Evolutionary conservation across 805 yeast genomes (phyloP).

Genomic region (Myxozyma geophila): DNA sequence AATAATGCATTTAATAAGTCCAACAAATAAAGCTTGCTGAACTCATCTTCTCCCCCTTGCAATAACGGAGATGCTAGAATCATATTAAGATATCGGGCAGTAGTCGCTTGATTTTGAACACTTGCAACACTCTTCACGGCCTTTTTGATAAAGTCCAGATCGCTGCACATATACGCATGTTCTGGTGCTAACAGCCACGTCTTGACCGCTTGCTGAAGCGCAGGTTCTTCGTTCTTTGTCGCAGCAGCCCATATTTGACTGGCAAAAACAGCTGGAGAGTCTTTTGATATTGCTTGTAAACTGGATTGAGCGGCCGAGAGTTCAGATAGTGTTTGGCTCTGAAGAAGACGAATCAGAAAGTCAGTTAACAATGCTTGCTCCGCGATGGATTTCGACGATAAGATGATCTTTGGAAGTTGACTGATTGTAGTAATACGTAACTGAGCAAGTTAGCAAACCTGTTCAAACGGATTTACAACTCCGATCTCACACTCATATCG

Average conservation of each 20-base stretch:
- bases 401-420: constrained; percentile 22
- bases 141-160: constrained; percentile 9
- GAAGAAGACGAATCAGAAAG: constrained; percentile 27
- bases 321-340: constrained; percentile 24
- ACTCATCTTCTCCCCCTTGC: constrained; percentile 10
- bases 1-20: constrained; percentile 26
- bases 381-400: neutral
- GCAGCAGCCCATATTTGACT: constrained; percentile 27
- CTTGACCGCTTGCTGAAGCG: constrained; percentile 19
- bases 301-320: constrained; percentile 15
- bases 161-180: neutral
- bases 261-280: constrained; percentile 20
- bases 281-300: constrained; percentile 8
- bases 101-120: neutral
- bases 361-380: constrained; percentile 22
- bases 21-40: constrained; percentile 2
- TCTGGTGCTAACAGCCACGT: constrained; percentile 17
- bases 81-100: too few species aligned
- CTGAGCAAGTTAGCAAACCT: neutral
- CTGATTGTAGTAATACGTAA: constrained; percentile 16
- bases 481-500: neutral
- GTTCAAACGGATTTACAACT: neutral
- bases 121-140: constrained; percentile 11
- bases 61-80: constrained; percentile 8
- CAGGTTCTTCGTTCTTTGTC: constrained; percentile 11